These are phyloP conservation scores for Fusarium illudens DNA, from an alignment of 2,329 filamentous ascomycete species.

Conservation along the genomic window DNA sequence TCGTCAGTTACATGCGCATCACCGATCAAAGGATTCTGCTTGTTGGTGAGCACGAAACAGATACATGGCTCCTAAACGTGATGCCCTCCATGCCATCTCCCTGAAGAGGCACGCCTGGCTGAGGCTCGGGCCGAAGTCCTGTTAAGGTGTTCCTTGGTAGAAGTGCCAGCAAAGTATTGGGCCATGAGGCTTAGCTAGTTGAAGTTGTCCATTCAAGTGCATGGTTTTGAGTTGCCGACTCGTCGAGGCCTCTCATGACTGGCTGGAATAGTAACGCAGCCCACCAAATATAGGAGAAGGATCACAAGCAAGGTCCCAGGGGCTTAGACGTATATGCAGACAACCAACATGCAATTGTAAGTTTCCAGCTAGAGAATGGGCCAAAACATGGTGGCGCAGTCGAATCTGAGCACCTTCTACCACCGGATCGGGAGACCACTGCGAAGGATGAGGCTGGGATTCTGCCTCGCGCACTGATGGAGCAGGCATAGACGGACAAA, in stretches of 20 bases:
- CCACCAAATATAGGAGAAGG: neutral
- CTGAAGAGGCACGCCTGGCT: neutral
- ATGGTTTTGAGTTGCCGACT: constrained; percentile 1
- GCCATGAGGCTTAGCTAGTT: neutral
- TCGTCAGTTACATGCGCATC: neutral
- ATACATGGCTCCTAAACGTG: neutral
- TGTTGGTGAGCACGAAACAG: neutral
- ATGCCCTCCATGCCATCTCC: neutral
- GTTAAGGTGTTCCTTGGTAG: neutral
- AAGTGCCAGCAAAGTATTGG: neutral
- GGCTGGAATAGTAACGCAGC: neutral
- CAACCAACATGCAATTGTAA: neutral
- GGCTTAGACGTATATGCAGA: neutral
- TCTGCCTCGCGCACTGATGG: neutral
- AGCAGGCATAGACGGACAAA: neutral
- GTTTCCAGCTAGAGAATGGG: neutral
- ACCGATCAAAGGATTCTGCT: neutral
- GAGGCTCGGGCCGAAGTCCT: neutral
- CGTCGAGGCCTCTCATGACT: neutral
- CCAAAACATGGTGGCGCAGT: neutral
- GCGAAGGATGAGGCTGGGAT: neutral
- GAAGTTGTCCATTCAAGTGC: neutral
- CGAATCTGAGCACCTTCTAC: neutral
- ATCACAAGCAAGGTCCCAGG: neutral
- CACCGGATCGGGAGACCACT: neutral